Conservation (phyloP, 2,329 filamentous ascomycete genomes). For the Diplodia seriata region DNA sequence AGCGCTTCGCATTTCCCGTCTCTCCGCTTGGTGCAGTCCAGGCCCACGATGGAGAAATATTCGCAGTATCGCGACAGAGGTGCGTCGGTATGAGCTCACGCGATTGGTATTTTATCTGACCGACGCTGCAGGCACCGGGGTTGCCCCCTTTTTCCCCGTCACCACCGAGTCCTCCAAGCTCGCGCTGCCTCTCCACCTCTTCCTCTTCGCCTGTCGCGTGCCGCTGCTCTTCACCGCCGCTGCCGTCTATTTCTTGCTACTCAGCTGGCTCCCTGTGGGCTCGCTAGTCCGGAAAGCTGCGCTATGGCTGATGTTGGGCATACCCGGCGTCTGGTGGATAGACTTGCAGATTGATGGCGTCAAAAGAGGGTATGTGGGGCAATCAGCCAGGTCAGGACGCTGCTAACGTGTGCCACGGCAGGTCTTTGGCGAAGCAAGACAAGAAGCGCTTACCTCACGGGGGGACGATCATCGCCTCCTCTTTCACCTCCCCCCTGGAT, state of each 20-base stretch:
- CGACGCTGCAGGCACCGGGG: constrained; percentile 77
- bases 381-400: background rate
- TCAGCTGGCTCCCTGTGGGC: constrained; percentile 81
- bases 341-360: constrained; percentile 98
- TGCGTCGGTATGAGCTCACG: constrained; percentile 46
- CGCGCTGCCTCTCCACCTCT: constrained; percentile 68
- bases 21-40: background rate
- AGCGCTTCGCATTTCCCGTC: background rate
- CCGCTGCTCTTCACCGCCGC: constrained; percentile 75
- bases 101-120: constrained; percentile 11
- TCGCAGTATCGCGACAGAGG: constrained; percentile 92
- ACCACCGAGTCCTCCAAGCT: constrained; percentile 69
- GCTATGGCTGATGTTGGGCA: constrained; percentile 84
- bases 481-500: constrained; percentile 91
- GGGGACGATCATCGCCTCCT: constrained; percentile 83
- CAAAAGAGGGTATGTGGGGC: constrained; percentile 73
- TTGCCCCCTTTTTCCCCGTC: constrained; percentile 92
- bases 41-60: constrained; percentile 83
- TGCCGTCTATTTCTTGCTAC: constrained; percentile 75
- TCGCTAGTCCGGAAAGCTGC: constrained; percentile 77
- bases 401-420: constrained; percentile 26
- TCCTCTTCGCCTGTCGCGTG: constrained; percentile 81
- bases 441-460: constrained; percentile 75
- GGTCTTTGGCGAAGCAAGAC: constrained; percentile 75
- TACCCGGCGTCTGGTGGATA: constrained; percentile 97